Percentiles rank a stretch among this genome's conserved stretches.
Conservation (phyloP, 768 basidiomycete genomes). For the Coprinopsis cinerea region DNA sequence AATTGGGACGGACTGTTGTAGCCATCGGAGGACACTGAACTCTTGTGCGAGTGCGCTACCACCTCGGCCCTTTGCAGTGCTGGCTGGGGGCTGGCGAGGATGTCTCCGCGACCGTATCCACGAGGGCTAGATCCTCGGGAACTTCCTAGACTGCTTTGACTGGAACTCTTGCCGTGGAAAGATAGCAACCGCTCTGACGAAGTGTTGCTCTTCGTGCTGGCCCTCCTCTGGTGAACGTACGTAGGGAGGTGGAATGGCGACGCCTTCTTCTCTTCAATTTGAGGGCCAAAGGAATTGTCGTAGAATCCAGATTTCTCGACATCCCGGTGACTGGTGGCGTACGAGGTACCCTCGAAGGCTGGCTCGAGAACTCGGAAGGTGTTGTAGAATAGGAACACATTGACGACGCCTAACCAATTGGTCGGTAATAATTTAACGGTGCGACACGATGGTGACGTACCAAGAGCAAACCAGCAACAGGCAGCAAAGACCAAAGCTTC, state of each 20-base stretch:
- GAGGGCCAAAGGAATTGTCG: constrained; percentile 11
- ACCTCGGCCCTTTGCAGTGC: constrained; percentile 7
- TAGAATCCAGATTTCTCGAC: constrained; percentile 25
- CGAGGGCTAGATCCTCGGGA: background rate
- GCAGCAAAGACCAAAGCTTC: constrained; percentile 43
- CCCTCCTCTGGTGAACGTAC: background rate
- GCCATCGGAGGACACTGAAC: background rate
- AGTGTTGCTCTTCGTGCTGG: background rate
- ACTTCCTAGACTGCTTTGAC: constrained; percentile 1
- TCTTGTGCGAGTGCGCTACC: constrained; percentile 1
- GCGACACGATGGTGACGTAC: constrained; percentile 30
- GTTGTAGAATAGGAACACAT: constrained; percentile 63
- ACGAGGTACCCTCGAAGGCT: constrained; percentile 33
- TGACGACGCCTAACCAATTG: constrained; percentile 46
- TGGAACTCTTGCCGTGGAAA: background rate
- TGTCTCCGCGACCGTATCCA: background rate
- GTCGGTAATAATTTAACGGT: background rate
- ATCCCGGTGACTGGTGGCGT: constrained; percentile 19
- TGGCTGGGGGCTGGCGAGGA: constrained; percentile 1
- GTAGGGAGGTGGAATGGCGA: constrained; percentile 1
- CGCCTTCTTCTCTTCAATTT: constrained; percentile 12
- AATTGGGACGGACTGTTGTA: background rate
- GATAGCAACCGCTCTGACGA: constrained; percentile 8
- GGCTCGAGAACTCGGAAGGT: constrained; percentile 58
- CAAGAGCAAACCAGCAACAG: constrained; percentile 46